These are phyloP conservation scores for Dioscorea dumetorum DNA, from an alignment of 106 monocot species.

Conservation along the genomic window DNA sequence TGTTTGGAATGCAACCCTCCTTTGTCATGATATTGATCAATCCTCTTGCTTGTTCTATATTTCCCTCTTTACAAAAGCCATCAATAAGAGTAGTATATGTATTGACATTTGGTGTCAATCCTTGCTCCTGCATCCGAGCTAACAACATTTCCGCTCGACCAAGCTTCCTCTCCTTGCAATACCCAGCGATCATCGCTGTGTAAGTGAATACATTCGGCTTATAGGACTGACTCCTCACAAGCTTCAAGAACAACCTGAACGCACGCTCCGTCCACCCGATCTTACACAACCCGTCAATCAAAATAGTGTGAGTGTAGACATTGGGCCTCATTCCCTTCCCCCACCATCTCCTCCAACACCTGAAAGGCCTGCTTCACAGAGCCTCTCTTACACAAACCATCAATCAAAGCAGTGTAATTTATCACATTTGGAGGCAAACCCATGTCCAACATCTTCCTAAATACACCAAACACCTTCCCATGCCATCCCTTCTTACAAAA, in stretches of 20 bases:
- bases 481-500: slow-evolving; percentile 54
- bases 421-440: slow-evolving; percentile 74
- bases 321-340: slow-evolving; percentile 74
- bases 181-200: slow-evolving; percentile 90
- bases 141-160: slow-evolving; percentile 85
- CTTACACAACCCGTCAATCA: slow-evolving; percentile 90
- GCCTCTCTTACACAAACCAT: slow-evolving; percentile 73
- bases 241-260: slow-evolving; percentile 90
- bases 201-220: slow-evolving; percentile 89
- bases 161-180: slow-evolving; percentile 81
- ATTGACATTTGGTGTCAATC: slow-evolving; percentile 56
- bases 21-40: slow-evolving; percentile 54
- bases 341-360: slow-evolving; percentile 79
- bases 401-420: slow-evolving; percentile 84
- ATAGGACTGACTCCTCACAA: slow-evolving; percentile 70
- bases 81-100: slow-evolving; percentile 79
- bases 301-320: slow-evolving; percentile 77
- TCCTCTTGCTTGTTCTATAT: slow-evolving; percentile 50
- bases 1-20: slow-evolving; percentile 56
- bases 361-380: slow-evolving; percentile 94
- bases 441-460: slow-evolving; percentile 53
- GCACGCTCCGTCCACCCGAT: slow-evolving; percentile 97
- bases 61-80: slow-evolving; percentile 79
- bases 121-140: slow-evolving; percentile 76
- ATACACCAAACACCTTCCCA: slow-evolving; percentile 33